Evolutionary conservation across 2,329 filamentous ascomycete species (phyloP), one percentile per base, ranked within the genome.

Genomic region (Colletotrichum truncatum): DNA sequence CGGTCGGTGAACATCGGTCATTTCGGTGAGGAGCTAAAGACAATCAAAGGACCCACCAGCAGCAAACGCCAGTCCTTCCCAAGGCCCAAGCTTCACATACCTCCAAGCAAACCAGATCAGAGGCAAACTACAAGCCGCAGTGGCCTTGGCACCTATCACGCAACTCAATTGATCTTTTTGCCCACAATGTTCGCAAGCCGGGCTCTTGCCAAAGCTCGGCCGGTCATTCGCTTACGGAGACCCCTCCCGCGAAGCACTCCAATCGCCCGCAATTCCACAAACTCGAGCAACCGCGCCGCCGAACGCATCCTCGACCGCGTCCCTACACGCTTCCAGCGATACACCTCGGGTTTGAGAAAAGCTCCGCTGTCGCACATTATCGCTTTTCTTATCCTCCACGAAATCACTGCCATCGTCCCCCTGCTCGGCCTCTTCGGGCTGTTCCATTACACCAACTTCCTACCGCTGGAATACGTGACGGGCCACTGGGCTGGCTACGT

Each of bases 361-460:
- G 94, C 94, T 1, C 96, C 96, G 0, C 78, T 94, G 45, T 93
- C 93, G 1, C 93, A 98, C 78, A 84, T 97, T 41, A 88, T 91
- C 2, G 90, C 95, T 0, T 99, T 99, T 76, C 82, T 98, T 10
- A 82, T 98, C 38, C 85, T 99, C 0, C 96, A 99, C 81, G 96
- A 99, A 78, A 76, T 98, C 45, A 98, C 96, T 1, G 95, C 96
- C 9, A 81, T 98, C 10, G 77, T 95, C 1, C 95, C 95, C 0
- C 79, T 98, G 0, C 76, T 97, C 38, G 90, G 87, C 0, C 85
- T 98, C 1, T 89, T 92, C 21, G 89, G 85, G 1, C 75, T 88
- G 2, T 97, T 99, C 77, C 93, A 98, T 79, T 94, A 93, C 75
- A 89, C 88, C 2, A 83, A 89, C 67, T 92, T 91, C 84, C 84